Percentiles rank a stretch among this genome's conserved stretches.
Evolutionary conservation across 768 basidiomycete genomes (phyloP).

Genomic region (Tricholoma hemisulphureum): DNA sequence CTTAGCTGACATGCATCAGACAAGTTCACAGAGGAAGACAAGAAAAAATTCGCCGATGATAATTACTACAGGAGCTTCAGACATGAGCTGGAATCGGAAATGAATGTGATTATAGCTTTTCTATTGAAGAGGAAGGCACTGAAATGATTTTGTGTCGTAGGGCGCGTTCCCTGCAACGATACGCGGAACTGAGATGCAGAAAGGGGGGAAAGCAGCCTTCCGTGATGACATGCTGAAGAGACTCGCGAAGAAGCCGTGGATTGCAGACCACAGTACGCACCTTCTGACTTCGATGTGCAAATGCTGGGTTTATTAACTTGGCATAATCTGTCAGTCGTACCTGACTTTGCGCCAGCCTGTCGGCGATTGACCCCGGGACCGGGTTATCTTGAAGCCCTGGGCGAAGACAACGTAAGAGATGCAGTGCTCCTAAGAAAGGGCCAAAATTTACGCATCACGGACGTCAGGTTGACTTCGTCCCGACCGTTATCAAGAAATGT

Average conservation of each 20-base stretch:
- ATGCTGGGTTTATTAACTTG: not conserved
- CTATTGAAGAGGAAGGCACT: not conserved
- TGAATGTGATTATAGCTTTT: conserved; percentile 41
- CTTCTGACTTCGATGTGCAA: not conserved
- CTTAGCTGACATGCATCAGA: conserved; percentile 28
- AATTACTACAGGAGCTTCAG: conserved; percentile 48
- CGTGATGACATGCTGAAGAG: conserved; percentile 46
- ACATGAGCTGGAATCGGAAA: conserved; percentile 43
- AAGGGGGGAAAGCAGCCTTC: conserved; percentile 35
- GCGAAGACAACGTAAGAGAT: conserved; percentile 53
- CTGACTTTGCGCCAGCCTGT: conserved; percentile 57
- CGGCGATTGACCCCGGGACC: conserved; percentile 67
- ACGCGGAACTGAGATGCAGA: conserved; percentile 37
- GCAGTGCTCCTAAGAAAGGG: not conserved
- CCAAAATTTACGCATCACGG: not conserved
- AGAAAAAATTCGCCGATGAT: conserved; percentile 47
- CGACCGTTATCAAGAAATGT: conserved; percentile 49
- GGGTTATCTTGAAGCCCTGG: conserved; percentile 65
- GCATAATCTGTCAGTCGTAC: conserved; percentile 43
- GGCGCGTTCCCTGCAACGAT: conserved; percentile 42
- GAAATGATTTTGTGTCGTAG: conserved; percentile 11
- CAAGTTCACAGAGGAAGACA: conserved; percentile 51
- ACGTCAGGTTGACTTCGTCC: conserved; percentile 53
- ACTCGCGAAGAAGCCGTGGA: conserved; percentile 57
- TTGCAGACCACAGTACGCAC: conserved; percentile 50